Percentiles rank a stretch among this genome's conserved stretches.
These are phyloP conservation scores for Penicillium verhagenii DNA, from an alignment of 495 filamentous ascomycete genomes.

Conservation along the genomic window DNA sequence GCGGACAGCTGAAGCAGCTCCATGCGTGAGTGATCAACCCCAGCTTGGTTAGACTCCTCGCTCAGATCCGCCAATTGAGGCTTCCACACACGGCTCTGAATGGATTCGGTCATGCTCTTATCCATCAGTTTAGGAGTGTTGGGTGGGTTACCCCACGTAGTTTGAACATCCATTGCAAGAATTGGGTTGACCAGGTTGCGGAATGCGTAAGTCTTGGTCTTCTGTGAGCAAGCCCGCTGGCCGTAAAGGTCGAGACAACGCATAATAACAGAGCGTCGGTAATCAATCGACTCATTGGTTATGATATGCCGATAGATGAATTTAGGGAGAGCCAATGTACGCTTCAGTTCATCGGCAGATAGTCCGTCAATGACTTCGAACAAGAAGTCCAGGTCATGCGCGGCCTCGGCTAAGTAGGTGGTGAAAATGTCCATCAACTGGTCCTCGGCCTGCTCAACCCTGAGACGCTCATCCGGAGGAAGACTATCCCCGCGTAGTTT, in stretches of 20 bases:
- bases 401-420: constrained; percentile 68
- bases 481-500: constrained; percentile 68
- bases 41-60: constrained; percentile 81
- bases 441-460: constrained; percentile 83
- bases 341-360: constrained; percentile 77
- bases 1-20: constrained; percentile 93
- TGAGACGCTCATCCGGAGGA: constrained; percentile 70
- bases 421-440: constrained; percentile 86
- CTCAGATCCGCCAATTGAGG: constrained; percentile 77
- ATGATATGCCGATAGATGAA: constrained; percentile 89
- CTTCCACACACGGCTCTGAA: constrained; percentile 93
- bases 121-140: constrained; percentile 79
- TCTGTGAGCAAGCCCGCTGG: constrained; percentile 71
- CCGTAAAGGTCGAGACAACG: constrained; percentile 88
- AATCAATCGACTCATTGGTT: constrained; percentile 80
- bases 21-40: constrained; percentile 94
- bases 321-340: constrained; percentile 67
- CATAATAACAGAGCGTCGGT: constrained; percentile 79
- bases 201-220: constrained; percentile 89
- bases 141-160: constrained; percentile 46
- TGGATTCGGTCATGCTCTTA: constrained; percentile 81
- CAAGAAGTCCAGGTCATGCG: constrained; percentile 82
- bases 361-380: constrained; percentile 83
- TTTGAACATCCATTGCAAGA: constrained; percentile 91
- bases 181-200: constrained; percentile 94